These are phyloP conservation scores for Aspergillus nanangensis DNA, from an alignment of 495 filamentous ascomycete genomes.

Conservation along the genomic window DNA sequence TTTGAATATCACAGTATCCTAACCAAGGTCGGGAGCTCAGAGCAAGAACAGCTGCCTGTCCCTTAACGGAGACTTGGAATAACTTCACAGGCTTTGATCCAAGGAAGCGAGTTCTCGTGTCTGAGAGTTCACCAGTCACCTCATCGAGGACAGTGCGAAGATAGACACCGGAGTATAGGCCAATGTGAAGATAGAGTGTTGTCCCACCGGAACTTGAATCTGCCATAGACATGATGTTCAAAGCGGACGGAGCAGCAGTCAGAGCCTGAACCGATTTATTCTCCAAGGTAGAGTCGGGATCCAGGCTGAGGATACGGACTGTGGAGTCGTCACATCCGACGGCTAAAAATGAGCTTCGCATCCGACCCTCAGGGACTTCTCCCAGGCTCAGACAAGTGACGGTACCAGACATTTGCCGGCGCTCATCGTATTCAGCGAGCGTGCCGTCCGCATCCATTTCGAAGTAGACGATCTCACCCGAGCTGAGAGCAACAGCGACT, in stretches of 20 bases:
- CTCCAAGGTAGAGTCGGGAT: slow-evolving; percentile 84
- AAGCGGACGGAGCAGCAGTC: slow-evolving; percentile 79
- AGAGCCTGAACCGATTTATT: slow-evolving; percentile 91
- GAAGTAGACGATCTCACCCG: slow-evolving; percentile 95
- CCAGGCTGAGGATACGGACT: slow-evolving; percentile 84
- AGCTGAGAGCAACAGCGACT: slow-evolving; percentile 88
- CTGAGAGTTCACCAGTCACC: slow-evolving; percentile 87
- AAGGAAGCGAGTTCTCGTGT: slow-evolving; percentile 89
- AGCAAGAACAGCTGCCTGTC: slow-evolving; percentile 81
- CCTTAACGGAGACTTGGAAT: slow-evolving; percentile 80
- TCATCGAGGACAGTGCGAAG: slow-evolving; percentile 91
- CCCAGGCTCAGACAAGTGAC: slow-evolving; percentile 91
- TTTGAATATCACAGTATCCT: slow-evolving; percentile 80
- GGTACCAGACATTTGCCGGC: slow-evolving; percentile 92
- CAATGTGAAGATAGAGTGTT: slow-evolving; percentile 90
- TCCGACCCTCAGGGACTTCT: slow-evolving; percentile 84
- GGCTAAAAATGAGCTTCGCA: slow-evolving; percentile 83
- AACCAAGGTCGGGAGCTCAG: slow-evolving; percentile 90
- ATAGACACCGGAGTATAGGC: slow-evolving; percentile 92
- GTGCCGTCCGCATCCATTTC: slow-evolving; percentile 91
- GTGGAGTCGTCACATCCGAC: slow-evolving; percentile 97
- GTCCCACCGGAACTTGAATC: slow-evolving; percentile 78
- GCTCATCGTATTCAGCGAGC: slow-evolving; percentile 91
- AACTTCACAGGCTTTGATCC: slow-evolving; percentile 84
- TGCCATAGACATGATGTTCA: slow-evolving; percentile 92